Base-by-base conservation (phyloP, 371 early-diverging fungal genomes). In the Mucor ambiguus region DNA sequence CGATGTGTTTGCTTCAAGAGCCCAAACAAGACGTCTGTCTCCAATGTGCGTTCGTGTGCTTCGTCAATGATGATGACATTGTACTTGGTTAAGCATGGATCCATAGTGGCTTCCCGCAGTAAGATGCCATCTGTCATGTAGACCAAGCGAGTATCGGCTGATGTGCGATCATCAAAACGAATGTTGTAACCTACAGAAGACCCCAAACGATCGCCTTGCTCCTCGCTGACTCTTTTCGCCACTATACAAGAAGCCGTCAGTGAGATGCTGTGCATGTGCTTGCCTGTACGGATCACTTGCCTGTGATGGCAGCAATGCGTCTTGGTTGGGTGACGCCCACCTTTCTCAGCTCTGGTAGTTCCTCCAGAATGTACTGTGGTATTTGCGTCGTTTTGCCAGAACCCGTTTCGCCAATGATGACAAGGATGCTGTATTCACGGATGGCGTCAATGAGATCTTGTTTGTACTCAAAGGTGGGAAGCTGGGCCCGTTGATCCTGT, bases 111-210 rank as follows among this genome's bases (percentile, higher is more conserved):
- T 72, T 94, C 92, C 12, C 93, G 87, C 37, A 98, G 72, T 30
- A 98, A 77, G 1, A 96, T 87, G 32, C 98, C 98, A 69, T 98
- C 99, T 2, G 99, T 98, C 86, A 97, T 90, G 74, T 93, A 95
- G 29, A 88, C 82, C 2, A 97, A 75, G 26, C 78, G 76, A 5
- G 98, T 96, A n/a, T 77, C 63, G 0, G 81, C 63, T 1, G 85
- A 74, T 1, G 85, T 84, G 5, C 63, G 81, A 52, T 89, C 88
- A 26, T 94, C 95, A 71, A 96, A 97, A 11, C 96, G 86, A 61
- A 97, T 92, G 4, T 88, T 85, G 70, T 96, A 97, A n/a, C 96
- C 96, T 1, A 95, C 88, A 10, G 72, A 68, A 2, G 74, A 55
- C 1, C 92, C 92, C 20, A 93, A 71, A 11, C 73, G 75, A 7